phyloP scores from a whole-genome alignment of 352 stramenopile species.

The Phytophthora sansomeana region DNA sequence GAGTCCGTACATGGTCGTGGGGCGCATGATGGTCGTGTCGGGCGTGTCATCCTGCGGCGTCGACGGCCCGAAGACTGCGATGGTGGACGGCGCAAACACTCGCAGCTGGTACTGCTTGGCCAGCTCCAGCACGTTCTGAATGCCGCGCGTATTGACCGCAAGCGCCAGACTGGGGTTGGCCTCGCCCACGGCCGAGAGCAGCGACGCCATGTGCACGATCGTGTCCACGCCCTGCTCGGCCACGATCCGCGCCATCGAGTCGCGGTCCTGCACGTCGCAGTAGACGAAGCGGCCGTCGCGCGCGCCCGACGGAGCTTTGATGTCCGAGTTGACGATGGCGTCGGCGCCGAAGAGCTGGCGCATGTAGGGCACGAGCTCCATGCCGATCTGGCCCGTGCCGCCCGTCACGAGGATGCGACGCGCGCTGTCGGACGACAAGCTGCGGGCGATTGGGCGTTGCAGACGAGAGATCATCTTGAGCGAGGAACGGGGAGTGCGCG shows the following conservation, averaged over 20 bases:
- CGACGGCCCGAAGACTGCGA: constrained; percentile 90
- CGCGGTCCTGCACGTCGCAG: constrained; percentile 82
- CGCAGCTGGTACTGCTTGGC: constrained; percentile 88
- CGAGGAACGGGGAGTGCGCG: neutral
- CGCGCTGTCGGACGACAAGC: constrained; percentile 23
- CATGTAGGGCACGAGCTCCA: constrained; percentile 87
- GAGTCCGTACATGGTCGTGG: constrained; percentile 93
- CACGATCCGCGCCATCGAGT: constrained; percentile 83
- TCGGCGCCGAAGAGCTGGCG: constrained; percentile 66
- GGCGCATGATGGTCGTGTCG: constrained; percentile 91
- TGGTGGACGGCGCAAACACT: constrained; percentile 92
- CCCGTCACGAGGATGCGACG: constrained; percentile 81
- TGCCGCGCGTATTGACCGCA: constrained; percentile 89
- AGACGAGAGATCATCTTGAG: constrained; percentile 26
- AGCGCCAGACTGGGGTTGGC: constrained; percentile 91
- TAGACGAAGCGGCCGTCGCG: constrained; percentile 81
- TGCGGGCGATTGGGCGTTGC: constrained; percentile 15
- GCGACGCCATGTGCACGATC: constrained; percentile 92
- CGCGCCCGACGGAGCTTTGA: constrained; percentile 58
- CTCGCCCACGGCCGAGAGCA: constrained; percentile 91
- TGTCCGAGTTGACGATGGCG: constrained; percentile 85
- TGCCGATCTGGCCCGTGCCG: constrained; percentile 86
- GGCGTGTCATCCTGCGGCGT: constrained; percentile 88
- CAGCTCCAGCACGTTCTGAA: constrained; percentile 92
- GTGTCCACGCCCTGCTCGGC: constrained; percentile 89